Evolutionary conservation across 352 stramenopile genomes (phyloP).

Genomic region (Globisporangium emineosum): DNA sequence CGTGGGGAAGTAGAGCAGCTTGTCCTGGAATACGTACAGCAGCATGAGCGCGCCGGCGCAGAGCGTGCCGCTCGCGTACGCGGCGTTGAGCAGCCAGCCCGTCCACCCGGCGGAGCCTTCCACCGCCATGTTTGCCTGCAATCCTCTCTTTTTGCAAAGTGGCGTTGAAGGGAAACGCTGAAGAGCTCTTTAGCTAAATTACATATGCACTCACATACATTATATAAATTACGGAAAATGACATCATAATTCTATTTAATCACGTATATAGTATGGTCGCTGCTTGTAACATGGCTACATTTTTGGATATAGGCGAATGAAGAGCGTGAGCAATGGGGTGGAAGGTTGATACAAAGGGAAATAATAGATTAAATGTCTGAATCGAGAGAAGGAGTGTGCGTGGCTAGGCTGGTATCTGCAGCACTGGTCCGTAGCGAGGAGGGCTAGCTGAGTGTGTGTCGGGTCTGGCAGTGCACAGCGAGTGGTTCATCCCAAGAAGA

Average conservation of each 20-base stretch:
- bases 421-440: not conserved
- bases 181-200: not conserved
- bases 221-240: not conserved
- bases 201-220: not conserved
- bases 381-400: not conserved
- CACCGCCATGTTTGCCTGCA: slow-evolving; percentile 22
- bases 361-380: slow-evolving; percentile 10
- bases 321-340: not conserved
- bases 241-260: not conserved
- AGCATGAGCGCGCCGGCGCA: slow-evolving; percentile 59
- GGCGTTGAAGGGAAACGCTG: not conserved
- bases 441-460: not conserved
- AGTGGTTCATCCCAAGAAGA: not conserved
- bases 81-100: slow-evolving; percentile 63
- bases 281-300: slow-evolving; percentile 3
- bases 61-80: slow-evolving; percentile 59
- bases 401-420: not conserved
- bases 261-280: not conserved
- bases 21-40: slow-evolving; percentile 82
- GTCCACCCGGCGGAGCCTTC: slow-evolving; percentile 34
- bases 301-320: not conserved
- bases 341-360: slow-evolving; percentile 1
- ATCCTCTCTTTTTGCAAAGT: not conserved
- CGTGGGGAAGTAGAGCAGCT: slow-evolving; percentile 79
- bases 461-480: not conserved